phyloP scores from a whole-genome alignment of 2,329 filamentous ascomycete species.

The Pseudomassariella vexata region DNA sequence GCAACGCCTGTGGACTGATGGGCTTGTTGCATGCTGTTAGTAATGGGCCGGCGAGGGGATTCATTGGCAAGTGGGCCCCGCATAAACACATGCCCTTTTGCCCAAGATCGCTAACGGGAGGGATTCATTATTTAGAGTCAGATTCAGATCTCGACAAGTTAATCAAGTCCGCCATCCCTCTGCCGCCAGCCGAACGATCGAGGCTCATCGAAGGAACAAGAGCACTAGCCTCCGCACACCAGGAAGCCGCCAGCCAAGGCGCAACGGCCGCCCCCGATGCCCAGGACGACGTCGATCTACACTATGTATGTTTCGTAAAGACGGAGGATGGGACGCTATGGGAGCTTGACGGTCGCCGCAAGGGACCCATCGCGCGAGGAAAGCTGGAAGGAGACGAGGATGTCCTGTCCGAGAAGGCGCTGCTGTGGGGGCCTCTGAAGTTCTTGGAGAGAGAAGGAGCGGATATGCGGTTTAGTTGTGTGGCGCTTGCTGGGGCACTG shows the following conservation, averaged over 20 bases:
- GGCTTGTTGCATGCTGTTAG: conserved; percentile 75
- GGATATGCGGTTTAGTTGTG: conserved; percentile 54
- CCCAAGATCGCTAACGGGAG: too few relatives aligned
- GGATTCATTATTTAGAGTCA: conserved; percentile 29
- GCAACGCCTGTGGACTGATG: conserved; percentile 89
- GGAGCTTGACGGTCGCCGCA: conserved; percentile 55
- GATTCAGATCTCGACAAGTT: conserved; percentile 58
- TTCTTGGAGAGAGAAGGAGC: conserved; percentile 50
- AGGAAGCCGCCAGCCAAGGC: conserved; percentile 67
- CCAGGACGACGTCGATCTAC: conserved; percentile 79
- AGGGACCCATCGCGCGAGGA: conserved; percentile 52
- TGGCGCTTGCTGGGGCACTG: conserved; percentile 46
- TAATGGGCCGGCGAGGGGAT: conserved; percentile 65
- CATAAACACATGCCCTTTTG: not conserved
- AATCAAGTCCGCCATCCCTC: conserved; percentile 62
- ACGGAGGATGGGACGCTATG: conserved; percentile 55
- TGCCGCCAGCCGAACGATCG: conserved; percentile 62
- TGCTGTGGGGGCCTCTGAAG: conserved; percentile 60
- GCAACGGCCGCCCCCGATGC: conserved; percentile 75
- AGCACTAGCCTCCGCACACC: conserved; percentile 72
- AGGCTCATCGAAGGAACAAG: conserved; percentile 71
- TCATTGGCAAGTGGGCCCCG: conserved; percentile 43
- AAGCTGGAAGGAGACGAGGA: conserved; percentile 56
- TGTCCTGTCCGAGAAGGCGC: conserved; percentile 67
- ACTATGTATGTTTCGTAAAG: conserved; percentile 95